These are phyloP conservation scores for Stentor roeselii DNA, from an alignment of 73 alveolate species.

Conservation along the genomic window DNA sequence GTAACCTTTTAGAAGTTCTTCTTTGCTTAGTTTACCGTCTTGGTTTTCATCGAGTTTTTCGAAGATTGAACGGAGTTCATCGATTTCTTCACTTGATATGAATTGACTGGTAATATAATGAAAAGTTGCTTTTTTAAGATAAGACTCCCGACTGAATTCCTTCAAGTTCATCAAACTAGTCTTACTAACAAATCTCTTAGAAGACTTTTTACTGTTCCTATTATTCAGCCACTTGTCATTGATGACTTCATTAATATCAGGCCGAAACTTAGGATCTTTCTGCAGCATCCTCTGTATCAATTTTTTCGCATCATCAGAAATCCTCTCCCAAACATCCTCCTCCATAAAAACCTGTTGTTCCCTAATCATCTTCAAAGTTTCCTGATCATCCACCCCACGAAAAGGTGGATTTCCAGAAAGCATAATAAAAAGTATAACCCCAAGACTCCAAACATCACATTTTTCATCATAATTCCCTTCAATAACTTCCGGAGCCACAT, in stretches of 20 bases:
- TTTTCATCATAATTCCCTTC: conserved; percentile 43
- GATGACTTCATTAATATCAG: conserved; percentile 49
- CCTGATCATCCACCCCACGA: conserved; percentile 38
- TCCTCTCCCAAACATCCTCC: conserved; percentile 45
- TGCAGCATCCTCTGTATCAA: conserved; percentile 47
- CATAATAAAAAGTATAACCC: conserved; percentile 44
- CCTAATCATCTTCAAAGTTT: conserved; percentile 40
- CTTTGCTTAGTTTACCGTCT: conserved; percentile 67
- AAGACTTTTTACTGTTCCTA: conserved; percentile 18
- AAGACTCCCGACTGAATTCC: conserved; percentile 19
- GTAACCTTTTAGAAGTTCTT: conserved; percentile 58
- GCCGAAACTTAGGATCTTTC: conserved; percentile 41
- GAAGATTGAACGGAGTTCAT: conserved; percentile 53
- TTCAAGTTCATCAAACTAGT: conserved; percentile 27
- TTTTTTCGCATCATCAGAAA: conserved; percentile 51
- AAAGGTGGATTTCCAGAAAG: conserved; percentile 61
- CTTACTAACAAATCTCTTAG: conserved; percentile 32
- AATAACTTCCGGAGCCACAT: conserved; percentile 57
- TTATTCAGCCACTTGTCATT: conserved; percentile 52
- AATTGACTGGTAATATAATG: conserved; percentile 44
- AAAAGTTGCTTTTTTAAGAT: conserved; percentile 42
- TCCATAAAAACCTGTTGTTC: conserved; percentile 33
- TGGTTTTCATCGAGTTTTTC: conserved; percentile 72
- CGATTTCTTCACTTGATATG: conserved; percentile 39
- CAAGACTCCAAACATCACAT: conserved; percentile 58